These are phyloP conservation scores for Gilbertella persicaria DNA, from an alignment of 371 early-diverging fungal species.

Conservation along the genomic window DNA sequence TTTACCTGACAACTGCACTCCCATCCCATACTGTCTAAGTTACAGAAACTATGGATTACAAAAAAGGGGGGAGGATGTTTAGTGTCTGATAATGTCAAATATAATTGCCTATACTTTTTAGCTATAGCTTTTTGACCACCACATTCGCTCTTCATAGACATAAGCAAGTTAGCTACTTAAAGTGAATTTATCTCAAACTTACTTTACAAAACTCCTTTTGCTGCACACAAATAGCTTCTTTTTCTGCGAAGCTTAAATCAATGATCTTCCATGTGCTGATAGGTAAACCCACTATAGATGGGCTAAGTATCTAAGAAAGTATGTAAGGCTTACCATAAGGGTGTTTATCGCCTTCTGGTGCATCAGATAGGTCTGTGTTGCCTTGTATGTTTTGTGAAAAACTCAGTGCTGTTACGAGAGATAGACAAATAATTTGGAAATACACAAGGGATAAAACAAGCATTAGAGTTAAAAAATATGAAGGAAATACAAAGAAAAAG, in stretches of 20 bases:
- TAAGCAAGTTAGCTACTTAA: background rate
- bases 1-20: constrained; percentile 17
- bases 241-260: constrained; percentile 7
- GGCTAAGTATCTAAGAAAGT: no score
- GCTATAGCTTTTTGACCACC: constrained; percentile 1
- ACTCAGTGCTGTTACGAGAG: no score
- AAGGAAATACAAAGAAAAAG: no score
- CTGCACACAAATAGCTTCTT: constrained; percentile 1
- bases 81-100: background rate
- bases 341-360: no score
- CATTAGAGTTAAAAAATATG: no score
- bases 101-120: constrained; percentile 6
- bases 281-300: constrained; percentile 26
- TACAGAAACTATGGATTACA: constrained; percentile 25
- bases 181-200: background rate
- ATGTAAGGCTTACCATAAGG: no score
- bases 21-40: constrained; percentile 15
- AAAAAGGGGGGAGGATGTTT: no score
- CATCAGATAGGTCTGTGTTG: no score
- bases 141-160: constrained; percentile 21
- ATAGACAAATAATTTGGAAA: no score
- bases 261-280: constrained; percentile 18
- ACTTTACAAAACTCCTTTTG: constrained; percentile 17
- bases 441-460: no score
- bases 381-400: no score